phyloP scores from a whole-genome alignment of 345 rosid species.

The Acer negundo region DNA sequence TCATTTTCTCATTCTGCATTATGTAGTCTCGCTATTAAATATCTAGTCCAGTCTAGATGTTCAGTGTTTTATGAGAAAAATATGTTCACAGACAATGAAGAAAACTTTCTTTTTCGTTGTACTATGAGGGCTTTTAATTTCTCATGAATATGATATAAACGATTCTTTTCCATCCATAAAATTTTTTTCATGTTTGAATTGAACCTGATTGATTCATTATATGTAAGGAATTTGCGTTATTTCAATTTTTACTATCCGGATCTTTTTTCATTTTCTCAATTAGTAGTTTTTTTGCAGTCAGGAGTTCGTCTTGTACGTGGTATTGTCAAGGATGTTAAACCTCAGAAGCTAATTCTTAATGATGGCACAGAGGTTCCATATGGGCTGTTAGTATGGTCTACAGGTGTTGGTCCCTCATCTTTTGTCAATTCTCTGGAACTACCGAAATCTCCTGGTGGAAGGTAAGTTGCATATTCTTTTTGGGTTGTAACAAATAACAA shows the following conservation, averaged over 20 bases:
- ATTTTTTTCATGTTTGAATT: neutral
- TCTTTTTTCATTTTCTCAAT: conserved; percentile 4
- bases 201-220: neutral
- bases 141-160: neutral
- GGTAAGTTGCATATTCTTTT: conserved; percentile 41
- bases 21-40: neutral
- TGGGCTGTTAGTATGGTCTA: conserved; percentile 92
- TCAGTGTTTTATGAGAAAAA: too few species aligned
- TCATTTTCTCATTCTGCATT: neutral
- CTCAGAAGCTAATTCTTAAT: conserved; percentile 67
- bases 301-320: conserved; percentile 91
- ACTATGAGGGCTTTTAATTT: neutral
- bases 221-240: neutral
- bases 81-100: neutral
- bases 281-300: conserved; percentile 54
- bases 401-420: conserved; percentile 90
- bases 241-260: neutral
- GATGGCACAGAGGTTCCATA: conserved; percentile 90
- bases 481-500: neutral
- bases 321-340: conserved; percentile 82
- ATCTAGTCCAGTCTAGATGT: neutral
- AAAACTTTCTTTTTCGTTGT: neutral
- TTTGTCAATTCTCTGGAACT: conserved; percentile 67
- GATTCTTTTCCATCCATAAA: neutral
- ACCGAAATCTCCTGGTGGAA: conserved; percentile 91